Conservation (phyloP, 306 rosid species). For the Vigna unguiculata region DNA sequence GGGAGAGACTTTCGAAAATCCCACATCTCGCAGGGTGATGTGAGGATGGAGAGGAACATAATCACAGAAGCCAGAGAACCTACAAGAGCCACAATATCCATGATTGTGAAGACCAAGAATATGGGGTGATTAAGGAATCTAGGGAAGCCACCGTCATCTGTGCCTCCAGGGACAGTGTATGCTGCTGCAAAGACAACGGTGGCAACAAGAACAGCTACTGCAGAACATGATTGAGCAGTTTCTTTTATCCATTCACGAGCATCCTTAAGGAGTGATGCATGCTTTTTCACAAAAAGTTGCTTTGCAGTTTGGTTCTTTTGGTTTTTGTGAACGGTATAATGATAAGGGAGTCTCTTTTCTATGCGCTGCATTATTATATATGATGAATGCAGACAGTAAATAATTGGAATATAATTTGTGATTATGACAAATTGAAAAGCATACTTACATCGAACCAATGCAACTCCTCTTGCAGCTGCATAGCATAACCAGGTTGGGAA, state of each 20-base stretch:
- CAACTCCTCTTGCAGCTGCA: conserved; percentile 54
- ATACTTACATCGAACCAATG: conserved; percentile 53
- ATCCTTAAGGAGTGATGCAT: conserved; percentile 22
- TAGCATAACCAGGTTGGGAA: conserved; percentile 54
- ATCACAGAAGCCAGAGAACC: conserved; percentile 51
- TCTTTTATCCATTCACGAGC: conserved; percentile 52
- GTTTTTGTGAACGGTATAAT: conserved; percentile 46
- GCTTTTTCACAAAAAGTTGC: conserved; percentile 45
- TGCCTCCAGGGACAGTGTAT: conserved; percentile 54
- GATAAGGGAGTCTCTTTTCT: conserved; percentile 44
- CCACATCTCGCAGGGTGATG: conserved; percentile 54
- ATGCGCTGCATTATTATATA: conserved; percentile 42
- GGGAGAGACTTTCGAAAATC: conserved; percentile 50
- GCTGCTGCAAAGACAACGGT: conserved; percentile 52
- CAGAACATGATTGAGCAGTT: conserved; percentile 56
- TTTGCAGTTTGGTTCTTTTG: conserved; percentile 30
- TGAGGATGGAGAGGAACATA: conserved; percentile 52
- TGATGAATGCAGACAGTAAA: conserved; percentile 3
- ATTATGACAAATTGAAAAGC: neutral
- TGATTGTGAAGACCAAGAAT: conserved; percentile 44
- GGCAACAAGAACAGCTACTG: conserved; percentile 52
- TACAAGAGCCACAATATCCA: conserved; percentile 49
- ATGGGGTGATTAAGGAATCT: conserved; percentile 46
- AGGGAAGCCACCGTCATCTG: conserved; percentile 38
- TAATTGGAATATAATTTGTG: neutral